Conservation (phyloP, 495 filamentous ascomycete genomes). For the Penicillium roqueforti region DNA sequence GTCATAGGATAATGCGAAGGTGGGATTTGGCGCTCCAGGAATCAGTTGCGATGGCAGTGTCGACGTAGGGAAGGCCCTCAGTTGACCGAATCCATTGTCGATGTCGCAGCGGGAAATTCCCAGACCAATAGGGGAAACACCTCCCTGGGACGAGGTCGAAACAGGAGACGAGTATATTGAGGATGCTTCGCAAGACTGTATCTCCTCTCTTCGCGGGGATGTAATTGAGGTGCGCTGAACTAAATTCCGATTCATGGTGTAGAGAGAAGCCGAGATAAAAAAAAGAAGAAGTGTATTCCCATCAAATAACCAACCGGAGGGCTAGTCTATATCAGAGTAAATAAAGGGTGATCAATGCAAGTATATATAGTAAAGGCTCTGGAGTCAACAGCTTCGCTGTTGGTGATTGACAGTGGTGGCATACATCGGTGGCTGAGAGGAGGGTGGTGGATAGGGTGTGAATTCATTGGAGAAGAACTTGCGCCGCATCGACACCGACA, state of each 20-base stretch:
- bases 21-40: slow-evolving; percentile 13
- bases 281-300: slow-evolving; percentile 3
- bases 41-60: slow-evolving; percentile 20
- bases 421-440: slow-evolving; percentile 34
- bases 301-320: slow-evolving; percentile 8
- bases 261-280: not conserved
- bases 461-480: slow-evolving; percentile 28
- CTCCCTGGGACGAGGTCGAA: slow-evolving; percentile 13
- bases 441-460: slow-evolving; percentile 20
- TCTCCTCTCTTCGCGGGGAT: slow-evolving; percentile 16
- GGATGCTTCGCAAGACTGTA: slow-evolving; percentile 14
- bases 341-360: slow-evolving; percentile 8
- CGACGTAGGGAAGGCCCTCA: slow-evolving; percentile 16
- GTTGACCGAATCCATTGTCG: slow-evolving; percentile 13
- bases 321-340: slow-evolving; percentile 11
- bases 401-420: slow-evolving; percentile 16
- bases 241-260: slow-evolving; percentile 16
- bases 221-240: slow-evolving; percentile 3
- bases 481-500: slow-evolving; percentile 24
- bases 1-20: slow-evolving; percentile 13
- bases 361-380: slow-evolving; percentile 24
- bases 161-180: slow-evolving; percentile 21
- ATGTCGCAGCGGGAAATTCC: slow-evolving; percentile 33
- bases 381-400: slow-evolving; percentile 24
- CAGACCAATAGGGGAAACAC: slow-evolving; percentile 21